Evolutionary conservation across 2,329 filamentous ascomycete species (phyloP).

Genomic region (Cladophialophora bantiana): DNA sequence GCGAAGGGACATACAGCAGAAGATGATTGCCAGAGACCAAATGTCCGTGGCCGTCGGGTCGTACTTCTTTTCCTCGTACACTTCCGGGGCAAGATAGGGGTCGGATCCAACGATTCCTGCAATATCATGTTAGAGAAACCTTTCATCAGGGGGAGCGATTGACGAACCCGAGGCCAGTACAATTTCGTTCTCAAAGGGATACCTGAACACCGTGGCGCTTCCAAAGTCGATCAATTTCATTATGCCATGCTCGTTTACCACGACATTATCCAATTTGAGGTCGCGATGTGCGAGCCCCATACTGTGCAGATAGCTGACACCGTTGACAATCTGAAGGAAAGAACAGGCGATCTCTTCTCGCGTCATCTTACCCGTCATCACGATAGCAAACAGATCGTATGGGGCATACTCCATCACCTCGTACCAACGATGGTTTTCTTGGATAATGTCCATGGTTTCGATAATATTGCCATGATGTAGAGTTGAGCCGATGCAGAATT

Average conservation of each 20-base stretch:
- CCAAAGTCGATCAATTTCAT: conserved; percentile 99
- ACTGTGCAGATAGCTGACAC: conserved; percentile 91
- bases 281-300: conserved; percentile 95
- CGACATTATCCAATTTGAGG: conserved; percentile 96
- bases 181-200: conserved; percentile 92
- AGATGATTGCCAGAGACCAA: conserved; percentile 98
- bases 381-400: conserved; percentile 93
- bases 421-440: conserved; percentile 93
- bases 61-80: conserved; percentile 92
- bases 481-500: conserved; percentile 97
- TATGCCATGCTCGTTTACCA: conserved; percentile 93
- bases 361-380: conserved; percentile 98
- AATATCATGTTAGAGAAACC: conserved; percentile 20
- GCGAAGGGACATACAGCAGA: conserved; percentile 96
- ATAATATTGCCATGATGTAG: conserved; percentile 98
- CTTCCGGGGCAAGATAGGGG: conserved; percentile 94
- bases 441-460: conserved; percentile 94
- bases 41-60: conserved; percentile 94
- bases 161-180: conserved; percentile 76
- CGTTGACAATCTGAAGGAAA: conserved; percentile 92
- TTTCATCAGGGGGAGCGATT: background rate
- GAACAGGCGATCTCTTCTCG: conserved; percentile 88
- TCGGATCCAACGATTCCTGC: conserved; percentile 83
- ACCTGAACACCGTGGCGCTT: conserved; percentile 94
- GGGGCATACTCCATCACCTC: conserved; percentile 99